phyloP scores from a whole-genome alignment of 2,329 filamentous ascomycete genomes.

The Colletotrichum sp. region DNA sequence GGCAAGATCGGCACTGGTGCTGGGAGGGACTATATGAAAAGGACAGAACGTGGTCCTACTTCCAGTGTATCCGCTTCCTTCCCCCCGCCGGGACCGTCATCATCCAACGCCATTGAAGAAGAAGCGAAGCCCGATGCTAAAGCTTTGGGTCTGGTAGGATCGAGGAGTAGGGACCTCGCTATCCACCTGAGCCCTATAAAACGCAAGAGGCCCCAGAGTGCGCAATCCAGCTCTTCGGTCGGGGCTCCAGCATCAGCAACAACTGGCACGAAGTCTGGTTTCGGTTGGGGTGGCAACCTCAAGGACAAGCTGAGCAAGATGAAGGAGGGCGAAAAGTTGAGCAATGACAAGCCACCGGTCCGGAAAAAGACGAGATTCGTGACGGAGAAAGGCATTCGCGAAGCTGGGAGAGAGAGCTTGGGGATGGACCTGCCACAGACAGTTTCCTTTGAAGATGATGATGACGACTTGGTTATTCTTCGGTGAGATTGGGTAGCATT shows the following conservation, averaged over 20 bases:
- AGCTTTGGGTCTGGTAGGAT: slow-evolving; percentile 45
- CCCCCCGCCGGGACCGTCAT: neutral
- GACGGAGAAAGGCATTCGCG: slow-evolving; percentile 77
- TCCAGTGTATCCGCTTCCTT: neutral
- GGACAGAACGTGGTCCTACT: slow-evolving; percentile 22
- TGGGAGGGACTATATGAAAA: slow-evolving; percentile 73
- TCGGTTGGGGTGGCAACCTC: slow-evolving; percentile 64
- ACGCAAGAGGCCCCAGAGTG: slow-evolving; percentile 62
- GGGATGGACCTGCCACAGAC: slow-evolving; percentile 50
- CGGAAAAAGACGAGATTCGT: slow-evolving; percentile 82
- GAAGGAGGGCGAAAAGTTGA: slow-evolving; percentile 61
- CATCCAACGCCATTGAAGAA: slow-evolving; percentile 26
- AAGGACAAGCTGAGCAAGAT: slow-evolving; percentile 63
- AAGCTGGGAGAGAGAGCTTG: slow-evolving; percentile 77
- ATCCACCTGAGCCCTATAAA: slow-evolving; percentile 66
- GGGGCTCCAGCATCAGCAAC: slow-evolving; percentile 20
- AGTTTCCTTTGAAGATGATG: slow-evolving; percentile 38
- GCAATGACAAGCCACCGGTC: slow-evolving; percentile 47
- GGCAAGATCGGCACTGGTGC: slow-evolving; percentile 67
- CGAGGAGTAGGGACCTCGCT: slow-evolving; percentile 42
- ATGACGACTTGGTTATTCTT: slow-evolving; percentile 56
- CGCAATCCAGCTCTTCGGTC: slow-evolving; percentile 39
- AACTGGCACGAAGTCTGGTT: slow-evolving; percentile 29
- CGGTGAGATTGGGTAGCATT: slow-evolving; percentile 6
- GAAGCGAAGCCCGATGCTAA: slow-evolving; percentile 45